These are phyloP conservation scores for Pelargonium citronellum DNA, from an alignment of 441 rosid species.

Conservation along the genomic window DNA sequence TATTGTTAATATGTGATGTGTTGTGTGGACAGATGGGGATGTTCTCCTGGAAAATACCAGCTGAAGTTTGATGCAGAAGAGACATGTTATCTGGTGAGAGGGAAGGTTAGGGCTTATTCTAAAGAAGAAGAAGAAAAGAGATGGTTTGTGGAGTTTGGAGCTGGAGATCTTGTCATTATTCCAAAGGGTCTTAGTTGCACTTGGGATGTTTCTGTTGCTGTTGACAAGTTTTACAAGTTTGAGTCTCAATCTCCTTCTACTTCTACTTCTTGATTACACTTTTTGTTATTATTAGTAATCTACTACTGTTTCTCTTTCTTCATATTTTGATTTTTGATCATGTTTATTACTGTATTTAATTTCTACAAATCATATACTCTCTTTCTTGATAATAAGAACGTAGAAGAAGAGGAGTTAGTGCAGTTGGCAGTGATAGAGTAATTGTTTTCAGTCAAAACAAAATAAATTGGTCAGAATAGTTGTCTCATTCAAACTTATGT, in stretches of 20 bases:
- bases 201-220: conserved; percentile 81
- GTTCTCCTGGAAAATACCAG: conserved; percentile 80
- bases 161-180: conserved; percentile 80
- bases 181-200: conserved; percentile 86
- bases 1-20: background rate
- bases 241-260: conserved; percentile 42
- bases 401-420: too few species aligned
- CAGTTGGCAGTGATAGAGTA: too few species aligned
- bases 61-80: conserved; percentile 85
- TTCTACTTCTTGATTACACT: too few species aligned
- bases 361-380: too few species aligned
- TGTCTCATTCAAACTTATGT: too few species aligned
- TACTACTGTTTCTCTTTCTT: too few species aligned
- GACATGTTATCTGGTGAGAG: conserved; percentile 74
- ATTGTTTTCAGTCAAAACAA: too few species aligned
- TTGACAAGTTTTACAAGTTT: conserved; percentile 79
- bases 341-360: too few species aligned
- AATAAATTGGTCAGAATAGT: too few species aligned
- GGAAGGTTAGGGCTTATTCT: conserved; percentile 68
- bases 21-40: conserved; percentile 58
- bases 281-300: too few species aligned
- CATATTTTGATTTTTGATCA: too few species aligned
- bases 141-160: conserved; percentile 66
- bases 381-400: too few species aligned
- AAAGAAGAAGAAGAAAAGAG: conserved; percentile 41